phyloP scores from a whole-genome alignment of 352 stramenopile species.

The Globisporangium alternatum region DNA sequence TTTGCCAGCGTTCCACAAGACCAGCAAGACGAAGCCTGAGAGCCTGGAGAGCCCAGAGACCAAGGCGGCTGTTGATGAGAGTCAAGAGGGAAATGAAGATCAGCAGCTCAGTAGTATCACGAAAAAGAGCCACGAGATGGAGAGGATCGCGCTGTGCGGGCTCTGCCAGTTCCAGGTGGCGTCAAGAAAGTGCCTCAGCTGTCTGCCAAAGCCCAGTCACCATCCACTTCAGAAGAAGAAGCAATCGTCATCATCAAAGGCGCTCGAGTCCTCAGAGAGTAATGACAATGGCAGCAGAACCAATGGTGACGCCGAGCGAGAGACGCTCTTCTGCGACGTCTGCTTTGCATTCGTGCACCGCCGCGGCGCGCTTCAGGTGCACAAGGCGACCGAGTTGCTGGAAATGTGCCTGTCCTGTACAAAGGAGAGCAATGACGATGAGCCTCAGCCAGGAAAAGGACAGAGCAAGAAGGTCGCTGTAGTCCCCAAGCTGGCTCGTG shows the following conservation, averaged over 20 bases:
- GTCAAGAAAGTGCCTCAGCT: conserved; percentile 45
- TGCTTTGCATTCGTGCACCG: conserved; percentile 60
- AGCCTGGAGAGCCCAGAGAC: neutral
- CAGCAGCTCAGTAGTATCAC: neutral
- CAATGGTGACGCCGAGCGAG: conserved; percentile 13
- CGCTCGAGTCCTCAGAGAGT: neutral
- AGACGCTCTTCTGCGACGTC: conserved; percentile 58
- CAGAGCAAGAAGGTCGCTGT: neutral
- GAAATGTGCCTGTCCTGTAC: conserved; percentile 46
- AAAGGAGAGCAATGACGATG: neutral
- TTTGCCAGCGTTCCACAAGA: conserved; percentile 37
- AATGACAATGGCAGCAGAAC: neutral
- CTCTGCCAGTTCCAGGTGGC: conserved; percentile 67
- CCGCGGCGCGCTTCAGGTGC: conserved; percentile 37
- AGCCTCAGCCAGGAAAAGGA: neutral
- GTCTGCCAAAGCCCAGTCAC: conserved; percentile 14
- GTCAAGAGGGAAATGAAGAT: neutral
- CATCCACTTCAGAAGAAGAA: conserved; percentile 12
- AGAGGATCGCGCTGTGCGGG: conserved; percentile 42
- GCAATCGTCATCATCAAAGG: neutral
- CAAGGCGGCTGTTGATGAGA: neutral
- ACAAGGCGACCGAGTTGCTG: conserved; percentile 37
- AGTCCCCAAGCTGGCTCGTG: conserved; percentile 11
- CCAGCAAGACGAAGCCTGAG: neutral
- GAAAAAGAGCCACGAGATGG: conserved; percentile 29